phyloP scores from a whole-genome alignment of 1,284 basidiomycete species.

The Boletus nobilissimus region DNA sequence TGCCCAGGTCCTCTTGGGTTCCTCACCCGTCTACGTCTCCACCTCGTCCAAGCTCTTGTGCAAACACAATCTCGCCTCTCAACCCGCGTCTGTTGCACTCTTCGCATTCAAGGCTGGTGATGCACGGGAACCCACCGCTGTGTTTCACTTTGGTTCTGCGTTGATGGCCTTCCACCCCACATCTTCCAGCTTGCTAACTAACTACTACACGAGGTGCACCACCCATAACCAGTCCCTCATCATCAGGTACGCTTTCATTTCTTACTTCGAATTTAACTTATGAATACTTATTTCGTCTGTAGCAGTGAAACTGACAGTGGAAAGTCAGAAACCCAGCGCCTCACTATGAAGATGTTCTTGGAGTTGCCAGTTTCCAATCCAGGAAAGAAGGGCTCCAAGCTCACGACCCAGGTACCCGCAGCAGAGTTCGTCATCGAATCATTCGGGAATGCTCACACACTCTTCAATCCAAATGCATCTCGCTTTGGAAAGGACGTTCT shows the following conservation, averaged over 20 bases:
- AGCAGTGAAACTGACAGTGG: conserved; percentile 95
- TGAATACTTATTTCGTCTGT: neutral
- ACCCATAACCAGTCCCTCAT: conserved; percentile 92
- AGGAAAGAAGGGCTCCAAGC: conserved; percentile 94
- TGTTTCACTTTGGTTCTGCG: conserved; percentile 38
- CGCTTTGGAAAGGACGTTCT: too few species aligned
- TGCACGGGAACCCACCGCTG: conserved; percentile 51
- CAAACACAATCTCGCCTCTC: conserved; percentile 59
- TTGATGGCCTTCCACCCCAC: conserved; percentile 14
- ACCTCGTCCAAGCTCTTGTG: conserved; percentile 58
- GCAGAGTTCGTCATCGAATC: conserved; percentile 95
- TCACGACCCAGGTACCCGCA: conserved; percentile 87
- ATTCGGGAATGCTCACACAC: conserved; percentile 90
- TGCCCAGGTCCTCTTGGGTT: conserved; percentile 70
- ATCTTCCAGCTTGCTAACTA: too few species aligned
- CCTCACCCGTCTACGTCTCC: conserved; percentile 73
- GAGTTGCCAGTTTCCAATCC: conserved; percentile 88
- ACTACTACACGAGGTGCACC: conserved; percentile 96
- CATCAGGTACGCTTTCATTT: conserved; percentile 69
- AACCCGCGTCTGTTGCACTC: conserved; percentile 63
- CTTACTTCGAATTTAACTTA: neutral
- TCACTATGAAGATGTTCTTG: conserved; percentile 91
- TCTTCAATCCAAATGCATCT: too few species aligned
- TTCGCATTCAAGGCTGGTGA: conserved; percentile 83
- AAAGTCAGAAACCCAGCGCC: conserved; percentile 89